Conservation (phyloP, 1,284 basidiomycete species). For the Ustilago cynodontis region DNA sequence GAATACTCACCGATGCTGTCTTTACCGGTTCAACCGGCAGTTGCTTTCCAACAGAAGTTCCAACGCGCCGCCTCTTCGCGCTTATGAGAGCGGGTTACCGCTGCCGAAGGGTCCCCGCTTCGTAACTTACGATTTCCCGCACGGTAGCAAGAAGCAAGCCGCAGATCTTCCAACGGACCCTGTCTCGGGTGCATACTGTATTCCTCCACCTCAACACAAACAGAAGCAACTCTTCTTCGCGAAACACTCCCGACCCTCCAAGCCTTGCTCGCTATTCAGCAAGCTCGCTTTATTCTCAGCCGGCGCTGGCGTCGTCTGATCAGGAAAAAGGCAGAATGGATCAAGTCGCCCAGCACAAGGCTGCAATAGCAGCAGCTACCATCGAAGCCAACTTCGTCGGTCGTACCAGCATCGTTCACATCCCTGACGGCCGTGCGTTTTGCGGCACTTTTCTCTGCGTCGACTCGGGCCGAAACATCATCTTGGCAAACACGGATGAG, state of each 20-base stretch:
- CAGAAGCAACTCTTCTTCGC: not conserved
- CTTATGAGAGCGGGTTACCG: slow-evolving; percentile 8
- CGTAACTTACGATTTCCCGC: slow-evolving; percentile 1
- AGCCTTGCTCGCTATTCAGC: not conserved
- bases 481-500: slow-evolving; percentile 53
- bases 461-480: slow-evolving; percentile 56
- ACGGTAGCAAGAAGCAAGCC: slow-evolving; percentile 7
- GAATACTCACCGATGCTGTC: slow-evolving; percentile 8
- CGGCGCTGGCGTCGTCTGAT: no score
- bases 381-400: slow-evolving; percentile 44
- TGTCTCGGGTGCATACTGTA: slow-evolving; percentile 4
- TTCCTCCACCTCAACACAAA: slow-evolving; percentile 2
- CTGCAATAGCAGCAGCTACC: slow-evolving; percentile 8
- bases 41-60: no score
- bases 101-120: not conserved
- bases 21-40: slow-evolving; percentile 1
- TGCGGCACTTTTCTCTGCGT: slow-evolving; percentile 59
- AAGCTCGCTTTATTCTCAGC: no score
- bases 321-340: no score
- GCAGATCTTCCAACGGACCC: slow-evolving; percentile 4
- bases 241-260: not conserved
- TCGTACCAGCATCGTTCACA: slow-evolving; percentile 49
- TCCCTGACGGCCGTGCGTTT: slow-evolving; percentile 59
- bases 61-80: not conserved
- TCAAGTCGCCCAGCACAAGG: not conserved